Evolutionary conservation across 345 rosid genomes (phyloP).

Genomic region (Linum trigynum): DNA sequence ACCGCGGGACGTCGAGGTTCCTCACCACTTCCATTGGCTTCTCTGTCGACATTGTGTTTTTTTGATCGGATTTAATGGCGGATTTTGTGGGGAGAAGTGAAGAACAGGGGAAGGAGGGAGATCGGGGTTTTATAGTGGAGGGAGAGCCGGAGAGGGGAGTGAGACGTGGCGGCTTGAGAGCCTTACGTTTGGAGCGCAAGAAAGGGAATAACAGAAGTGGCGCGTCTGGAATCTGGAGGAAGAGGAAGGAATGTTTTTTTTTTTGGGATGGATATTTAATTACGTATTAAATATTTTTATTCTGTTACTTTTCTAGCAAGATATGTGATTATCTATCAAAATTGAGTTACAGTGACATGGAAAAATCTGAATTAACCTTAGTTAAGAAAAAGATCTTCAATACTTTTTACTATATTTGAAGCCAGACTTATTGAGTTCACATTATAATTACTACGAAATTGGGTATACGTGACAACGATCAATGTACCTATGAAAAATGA

Average conservation of each 20-base stretch:
- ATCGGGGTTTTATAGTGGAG: background rate
- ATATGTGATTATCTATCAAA: too few relatives aligned
- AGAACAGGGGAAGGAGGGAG: too few relatives aligned
- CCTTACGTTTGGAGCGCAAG: conserved; percentile 12
- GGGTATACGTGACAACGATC: too few relatives aligned
- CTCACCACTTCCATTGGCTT: conserved; percentile 70
- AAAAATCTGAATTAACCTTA: too few relatives aligned
- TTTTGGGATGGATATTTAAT: background rate
- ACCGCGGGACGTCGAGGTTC: conserved; percentile 49
- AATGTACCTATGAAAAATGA: too few relatives aligned
- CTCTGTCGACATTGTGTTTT: conserved; percentile 26
- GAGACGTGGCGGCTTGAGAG: conserved; percentile 32
- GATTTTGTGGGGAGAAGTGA: background rate
- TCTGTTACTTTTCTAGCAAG: too few relatives aligned
- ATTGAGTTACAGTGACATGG: too few relatives aligned
- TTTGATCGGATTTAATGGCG: background rate
- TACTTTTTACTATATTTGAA: too few relatives aligned
- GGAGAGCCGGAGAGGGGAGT: background rate
- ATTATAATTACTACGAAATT: too few relatives aligned
- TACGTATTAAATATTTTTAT: background rate
- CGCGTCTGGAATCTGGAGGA: background rate
- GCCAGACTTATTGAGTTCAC: too few relatives aligned
- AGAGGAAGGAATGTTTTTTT: background rate
- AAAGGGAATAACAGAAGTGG: background rate
- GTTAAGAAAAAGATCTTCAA: too few relatives aligned